Base-by-base conservation (phyloP, 495 filamentous ascomycete genomes). In the Daldinia concentrica region DNA sequence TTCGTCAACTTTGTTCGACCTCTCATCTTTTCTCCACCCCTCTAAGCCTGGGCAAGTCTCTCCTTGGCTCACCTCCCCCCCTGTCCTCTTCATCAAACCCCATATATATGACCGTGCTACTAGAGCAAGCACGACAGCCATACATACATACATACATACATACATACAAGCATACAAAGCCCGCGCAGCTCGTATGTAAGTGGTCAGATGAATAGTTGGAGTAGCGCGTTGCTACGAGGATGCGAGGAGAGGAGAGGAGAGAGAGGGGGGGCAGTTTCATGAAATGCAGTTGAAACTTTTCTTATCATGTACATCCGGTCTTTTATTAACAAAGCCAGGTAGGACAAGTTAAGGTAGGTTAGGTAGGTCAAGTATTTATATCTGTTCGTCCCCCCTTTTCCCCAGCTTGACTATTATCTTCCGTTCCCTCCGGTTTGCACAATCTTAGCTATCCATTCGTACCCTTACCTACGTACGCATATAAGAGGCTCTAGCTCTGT, bases 61-160 rank as follows among this genome's bases (percentile, higher is more conserved):
- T 63, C 58, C 66, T 60, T 60, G 68, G 71, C 48, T 62, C 62
- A 26, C 63, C 70, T 37, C 76, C 72, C 73, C 76, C 72, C 73
- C 43, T 62, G 45, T 51, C 57, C 71, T 32, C 71, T 32, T 24
- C 27, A 34, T 69, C 73, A 74, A 80, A 7, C 30, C 39, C 63
- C 52, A 62, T 66, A 51, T 39, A 51, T 36, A 36, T 36, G 22
- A 19, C 45, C 48, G 56, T 67, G 41, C 64, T 17, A 55, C n/a
- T 67, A 71, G 37, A 39, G 30, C 59, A 32, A 68, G 69, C 69
- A 72, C 64, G 60, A 68, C 69, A 56, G n/a, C 17, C 30, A 51
- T 24, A 26, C 48, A 51, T 1, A n/a, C n/a, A n/a, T n/a, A n/a
- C n/a, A n/a, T n/a, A n/a, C n/a, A n/a, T n/a, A n/a, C n/a, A n/a